Base-by-base conservation (phyloP, 1,139 yeast genomes). In the Yamadazyma diospyri region DNA sequence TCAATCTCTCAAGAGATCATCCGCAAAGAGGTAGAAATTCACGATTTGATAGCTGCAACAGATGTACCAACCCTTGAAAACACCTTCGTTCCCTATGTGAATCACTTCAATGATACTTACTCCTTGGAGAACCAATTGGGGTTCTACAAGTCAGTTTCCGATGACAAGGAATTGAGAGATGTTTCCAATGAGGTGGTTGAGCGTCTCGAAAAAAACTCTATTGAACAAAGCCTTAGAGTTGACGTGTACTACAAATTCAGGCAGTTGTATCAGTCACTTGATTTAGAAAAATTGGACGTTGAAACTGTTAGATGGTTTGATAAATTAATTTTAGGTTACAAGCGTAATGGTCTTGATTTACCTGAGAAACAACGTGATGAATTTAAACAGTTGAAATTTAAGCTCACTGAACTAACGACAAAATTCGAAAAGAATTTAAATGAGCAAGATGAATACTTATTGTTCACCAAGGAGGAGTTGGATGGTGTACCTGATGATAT, bases 401-500 rank as follows among this genome's bases (percentile, higher is more conserved):
- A 73, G 49, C 62, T 85, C 34, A 70, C 82, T n/a, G 65, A 63
- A 29, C 60, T 81, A 41, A 59, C 76, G 7, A 64, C 81, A 28
- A 66, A 75, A 45, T 86, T 76, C 52, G 58, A 76, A 26, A 78
- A 77, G 46, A 81, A 81, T 48, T 59, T 79, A 40, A 86, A 84
- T 40, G 94, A 83, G 52, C 88, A 84, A 48, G 72, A 72, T 16
- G 88, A 78, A 10, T 75, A 49, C 45, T 47, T 81, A 18, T 46
- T 69, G 19, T 83, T 83, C 53, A 69, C 86, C 21, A 55, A 56
- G 35, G 80, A 80, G 37, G 82, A 86, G 51, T 65, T 86, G 28
- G 76, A 67, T 5, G 95, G 95, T 23, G 81, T 86, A 25, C 89
- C 94, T 4, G 69, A 70, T 27, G 76, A 76, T 40, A 74, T 76